Evolutionary conservation across 2,329 filamentous ascomycete species (phyloP).

Genomic region (Colletotrichum sidae): DNA sequence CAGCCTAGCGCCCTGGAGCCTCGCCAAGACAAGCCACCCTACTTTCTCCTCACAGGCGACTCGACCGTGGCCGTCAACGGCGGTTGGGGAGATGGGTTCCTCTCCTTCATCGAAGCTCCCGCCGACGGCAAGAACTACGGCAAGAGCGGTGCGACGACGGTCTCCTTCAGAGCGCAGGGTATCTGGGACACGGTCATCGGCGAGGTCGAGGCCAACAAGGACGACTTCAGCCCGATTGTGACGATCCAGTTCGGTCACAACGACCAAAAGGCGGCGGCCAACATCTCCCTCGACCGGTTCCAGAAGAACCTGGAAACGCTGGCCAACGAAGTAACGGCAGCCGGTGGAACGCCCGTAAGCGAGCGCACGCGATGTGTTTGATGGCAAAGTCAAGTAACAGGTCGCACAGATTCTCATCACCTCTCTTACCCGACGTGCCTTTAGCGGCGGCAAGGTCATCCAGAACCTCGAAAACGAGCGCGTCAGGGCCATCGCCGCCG

Average conservation of each 20-base stretch:
- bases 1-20: background rate
- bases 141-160: conserved; percentile 67
- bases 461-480: conserved; percentile 61
- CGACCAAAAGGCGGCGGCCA: conserved; percentile 64
- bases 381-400: conserved; percentile 32
- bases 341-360: conserved; percentile 57
- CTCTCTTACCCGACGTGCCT: conserved; percentile 64
- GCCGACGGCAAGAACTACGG: conserved; percentile 68
- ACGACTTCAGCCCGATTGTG: conserved; percentile 41
- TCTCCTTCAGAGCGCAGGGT: conserved; percentile 62
- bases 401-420: conserved; percentile 58
- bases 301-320: conserved; percentile 62
- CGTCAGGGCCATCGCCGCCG: conserved; percentile 60
- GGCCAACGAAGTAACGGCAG: conserved; percentile 54
- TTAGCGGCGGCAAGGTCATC: conserved; percentile 56
- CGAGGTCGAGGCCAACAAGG: conserved; percentile 52
- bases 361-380: conserved; percentile 7
- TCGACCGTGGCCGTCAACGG: conserved; percentile 60
- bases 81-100: conserved; percentile 71
- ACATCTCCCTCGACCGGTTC: conserved; percentile 60
- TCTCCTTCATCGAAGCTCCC: conserved; percentile 59
- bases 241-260: conserved; percentile 70
- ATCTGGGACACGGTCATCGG: conserved; percentile 63
- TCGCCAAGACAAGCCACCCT: conserved; percentile 46
- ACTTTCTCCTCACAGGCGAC: conserved; percentile 62